Evolutionary conservation across 495 filamentous ascomycete species (phyloP), one percentile per base, ranked within the genome.

Genomic region (Trichoderma virens): DNA sequence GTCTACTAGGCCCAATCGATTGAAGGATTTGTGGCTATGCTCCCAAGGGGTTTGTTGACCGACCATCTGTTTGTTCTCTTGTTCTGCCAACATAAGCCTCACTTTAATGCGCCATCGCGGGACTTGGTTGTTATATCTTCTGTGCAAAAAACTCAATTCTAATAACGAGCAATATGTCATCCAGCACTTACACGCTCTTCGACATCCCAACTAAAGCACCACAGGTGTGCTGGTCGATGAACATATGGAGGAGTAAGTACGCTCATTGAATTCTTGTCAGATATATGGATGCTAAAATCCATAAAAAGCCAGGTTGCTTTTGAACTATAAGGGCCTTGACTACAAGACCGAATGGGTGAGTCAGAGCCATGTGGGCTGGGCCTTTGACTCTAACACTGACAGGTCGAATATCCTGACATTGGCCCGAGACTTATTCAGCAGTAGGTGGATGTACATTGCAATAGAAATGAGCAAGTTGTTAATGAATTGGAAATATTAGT

Each of bases 311-410:
- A 25, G 43, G 20, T 23, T 47, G 8, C 43, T 47, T 8, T 5
- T 87, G 63, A 85, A 86, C 69, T 82, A 75, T 73, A 87, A 87
- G 68, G 69, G 71, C 1, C 67, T 86, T n/a, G 74, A 78, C 31
- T 86, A 85, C 70, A 75, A 77, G 66, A 87, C 84, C 7, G 75
- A 83, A 76, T 87, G 82, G 82, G 68, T 82, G 43, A 47, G 43
- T 41, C n/a, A 47, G 4, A 6, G 20, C 23, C 43, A 47, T 3
- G 7, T 5, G 0, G 18, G n/a, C 18, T 25, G n/a, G 6, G 9
- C 43, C 18, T 5, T 20, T 20, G 6, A 20, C 20, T 0, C 43
- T 47, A 20, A 47, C 18, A 20, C 9, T 23, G 43, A 7, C 43
- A 47, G 43, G 43, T 47, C 23, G 43, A 47, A 47, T 47, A 47